These are phyloP conservation scores for Huntiella moniliformis DNA, from an alignment of 2,329 filamentous ascomycete species.

Conservation along the genomic window DNA sequence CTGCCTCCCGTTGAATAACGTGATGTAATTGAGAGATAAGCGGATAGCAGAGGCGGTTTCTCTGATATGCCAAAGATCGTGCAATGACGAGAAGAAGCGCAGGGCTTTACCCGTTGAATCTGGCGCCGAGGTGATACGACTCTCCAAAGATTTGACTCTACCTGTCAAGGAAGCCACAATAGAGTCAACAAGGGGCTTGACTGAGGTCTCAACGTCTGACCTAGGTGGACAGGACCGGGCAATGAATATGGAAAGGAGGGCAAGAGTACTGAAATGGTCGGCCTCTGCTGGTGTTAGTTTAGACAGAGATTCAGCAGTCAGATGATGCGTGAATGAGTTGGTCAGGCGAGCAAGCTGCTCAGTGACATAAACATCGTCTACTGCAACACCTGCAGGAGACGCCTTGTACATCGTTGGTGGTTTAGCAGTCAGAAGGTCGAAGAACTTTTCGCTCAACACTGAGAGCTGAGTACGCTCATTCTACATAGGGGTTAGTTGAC, in stretches of 20 bases:
- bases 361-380: conserved; percentile 26
- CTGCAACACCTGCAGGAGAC: conserved; percentile 18
- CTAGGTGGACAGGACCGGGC: conserved; percentile 2
- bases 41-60: conserved; percentile 21
- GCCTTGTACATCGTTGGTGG: conserved; percentile 33
- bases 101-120: conserved; percentile 4
- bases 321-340: conserved; percentile 24
- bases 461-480: conserved; percentile 30
- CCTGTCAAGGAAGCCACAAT: conserved; percentile 5
- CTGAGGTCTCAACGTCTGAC: neutral
- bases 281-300: conserved; percentile 25
- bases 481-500: conserved; percentile 18
- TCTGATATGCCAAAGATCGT: conserved; percentile 21
- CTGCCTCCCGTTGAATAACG: conserved; percentile 21
- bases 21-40: conserved; percentile 19
- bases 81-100: conserved; percentile 16
- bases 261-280: conserved; percentile 25
- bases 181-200: conserved; percentile 6
- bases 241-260: conserved; percentile 20
- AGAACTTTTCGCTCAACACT: conserved; percentile 31
- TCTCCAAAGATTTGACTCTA: conserved; percentile 7
- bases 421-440: conserved; percentile 30
- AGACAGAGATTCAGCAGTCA: conserved; percentile 14
- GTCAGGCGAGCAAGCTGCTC: conserved; percentile 25
- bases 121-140: neutral